Base-by-base conservation (phyloP, 2,329 filamentous ascomycete species). In the Hirsutella minnesotensis region DNA sequence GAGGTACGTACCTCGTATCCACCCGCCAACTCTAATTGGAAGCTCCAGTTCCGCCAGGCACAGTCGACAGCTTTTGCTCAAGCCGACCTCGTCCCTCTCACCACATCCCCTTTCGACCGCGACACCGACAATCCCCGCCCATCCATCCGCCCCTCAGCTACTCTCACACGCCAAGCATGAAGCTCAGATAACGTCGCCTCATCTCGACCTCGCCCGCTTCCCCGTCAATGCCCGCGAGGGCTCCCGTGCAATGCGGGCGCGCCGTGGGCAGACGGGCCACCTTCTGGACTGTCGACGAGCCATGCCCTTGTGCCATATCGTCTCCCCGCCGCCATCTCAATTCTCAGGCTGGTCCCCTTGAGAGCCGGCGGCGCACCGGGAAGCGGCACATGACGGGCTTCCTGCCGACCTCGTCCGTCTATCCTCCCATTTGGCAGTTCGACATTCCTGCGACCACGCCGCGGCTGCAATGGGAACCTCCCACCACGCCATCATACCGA, bases 331-430 rank as follows among this genome's bases (percentile, higher is more conserved):
- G 65, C 39, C 51, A 46, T 24, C 47, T 67, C 12, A 65, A 62
- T 51, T 71, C 67, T 21, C 62, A 68, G 7, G 69, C 70, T 0
- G 75, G 74, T 0, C 73, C 74, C 1, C 61, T 79, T 47, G 75
- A 79, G 57, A 69, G 65, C 52, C 67, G 71, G 24, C 71, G 70
- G 24, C 66, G 74, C 7, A 51, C 70, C 18, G 72, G 72, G 30
- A 75, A 66, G 53, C 67, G 75, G 43, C 68, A 66, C 41, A 74
- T 78, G 65, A 72, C 68, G 18, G 72, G 67, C 41, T 56, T 74
- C 45, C 60, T 70, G 43, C 63, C 68, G 21, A 53, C 61, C 9
- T 55, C 65, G 19, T 52, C 54, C 4, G 51, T 59, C 8, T 59
- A 58, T 16, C 56, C 63, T 15, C 62, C 67, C 2, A 53, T 62